phyloP scores from a whole-genome alignment of 2,329 filamentous ascomycete genomes.

The Botrytis byssoidea region DNA sequence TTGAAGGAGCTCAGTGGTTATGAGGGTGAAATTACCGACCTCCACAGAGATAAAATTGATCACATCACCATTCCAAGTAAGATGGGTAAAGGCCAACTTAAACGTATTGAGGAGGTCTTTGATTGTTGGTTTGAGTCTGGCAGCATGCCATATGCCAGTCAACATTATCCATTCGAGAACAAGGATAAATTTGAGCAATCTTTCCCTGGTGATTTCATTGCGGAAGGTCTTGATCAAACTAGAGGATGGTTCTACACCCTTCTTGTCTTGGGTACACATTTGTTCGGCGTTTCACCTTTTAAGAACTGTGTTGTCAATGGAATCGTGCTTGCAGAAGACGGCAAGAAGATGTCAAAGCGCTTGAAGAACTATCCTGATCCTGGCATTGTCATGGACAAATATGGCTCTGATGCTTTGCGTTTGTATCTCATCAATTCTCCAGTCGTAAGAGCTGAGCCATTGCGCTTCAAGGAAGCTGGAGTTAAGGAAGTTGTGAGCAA shows the following conservation, averaged over 20 bases:
- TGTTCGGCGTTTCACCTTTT: conserved; percentile 83
- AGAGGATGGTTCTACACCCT: conserved; percentile 97
- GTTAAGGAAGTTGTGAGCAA: conserved; percentile 95
- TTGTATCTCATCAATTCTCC: conserved; percentile 98
- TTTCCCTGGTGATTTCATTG: conserved; percentile 92
- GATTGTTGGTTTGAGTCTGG: conserved; percentile 98
- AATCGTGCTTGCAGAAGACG: conserved; percentile 88
- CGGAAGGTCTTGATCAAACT: conserved; percentile 89
- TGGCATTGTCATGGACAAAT: conserved; percentile 75
- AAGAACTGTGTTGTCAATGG: conserved; percentile 97
- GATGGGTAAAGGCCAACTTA: conserved; percentile 79
- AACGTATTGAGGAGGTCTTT: conserved; percentile 83
- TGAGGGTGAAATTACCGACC: conserved; percentile 75
- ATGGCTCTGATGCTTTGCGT: conserved; percentile 87
- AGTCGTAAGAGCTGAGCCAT: conserved; percentile 84
- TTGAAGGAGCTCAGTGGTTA: conserved; percentile 85
- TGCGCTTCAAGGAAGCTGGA: conserved; percentile 86
- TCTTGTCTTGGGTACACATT: conserved; percentile 80
- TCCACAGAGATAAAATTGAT: conserved; percentile 92
- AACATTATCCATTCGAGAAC: conserved; percentile 92
- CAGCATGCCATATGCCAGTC: conserved; percentile 89
- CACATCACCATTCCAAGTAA: conserved; percentile 91
- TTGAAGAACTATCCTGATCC: conserved; percentile 96
- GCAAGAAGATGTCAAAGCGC: conserved; percentile 98
- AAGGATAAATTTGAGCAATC: conserved; percentile 74